Evolutionary conservation across 192 early-diverging fungal genomes (phyloP), one percentile per base, ranked within the genome.

Genomic region (Linnemannia zychae): DNA sequence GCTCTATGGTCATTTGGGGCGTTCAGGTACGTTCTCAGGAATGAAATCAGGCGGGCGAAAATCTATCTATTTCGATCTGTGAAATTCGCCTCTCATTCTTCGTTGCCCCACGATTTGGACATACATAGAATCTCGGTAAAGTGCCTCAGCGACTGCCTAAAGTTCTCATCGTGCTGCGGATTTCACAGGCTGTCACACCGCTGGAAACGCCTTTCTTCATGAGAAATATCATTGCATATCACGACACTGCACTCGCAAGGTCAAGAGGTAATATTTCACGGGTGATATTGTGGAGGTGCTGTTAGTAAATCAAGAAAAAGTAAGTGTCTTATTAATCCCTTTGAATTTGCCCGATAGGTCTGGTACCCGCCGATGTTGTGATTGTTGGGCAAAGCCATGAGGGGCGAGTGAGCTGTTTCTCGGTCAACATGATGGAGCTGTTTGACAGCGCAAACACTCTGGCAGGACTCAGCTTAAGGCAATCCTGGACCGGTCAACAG

Each of bases 1-100:
- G 96, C 3, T 91, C 93, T 3, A 88, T 96, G 80, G 86, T 92
- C 20, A 90, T 96, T 33, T 97, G 95, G 96, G 96, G 95, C 12
- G 84, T 97, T 34, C 92, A 95, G 87, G 95, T 95, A 89, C 33
- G 50, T 37, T 33, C 20, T 37, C 2, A 18, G 11, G 20, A 22
- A 13, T 0, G 13, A 7, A 52, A 17, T 36, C 31, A 3, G 83
- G 37, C 67, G 20, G 36, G 37, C 24, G 7, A 31, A 33, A 34
- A 17, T 28, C 49, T 38, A 47, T 28, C 18, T 34, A 31, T 24
- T 53, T 34, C 13, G 34, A 24, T 67, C 4, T 16, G n/a, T 31
- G 7, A 11, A 4, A 24, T 67, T 57, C n/a, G 40, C 38, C 3
- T 22, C 71, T 47, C 38, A 44, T 9, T 12, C 13, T 63, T 33